Conservation (phyloP, 495 filamentous ascomycete genomes). For the Articulospora tetracladia region DNA sequence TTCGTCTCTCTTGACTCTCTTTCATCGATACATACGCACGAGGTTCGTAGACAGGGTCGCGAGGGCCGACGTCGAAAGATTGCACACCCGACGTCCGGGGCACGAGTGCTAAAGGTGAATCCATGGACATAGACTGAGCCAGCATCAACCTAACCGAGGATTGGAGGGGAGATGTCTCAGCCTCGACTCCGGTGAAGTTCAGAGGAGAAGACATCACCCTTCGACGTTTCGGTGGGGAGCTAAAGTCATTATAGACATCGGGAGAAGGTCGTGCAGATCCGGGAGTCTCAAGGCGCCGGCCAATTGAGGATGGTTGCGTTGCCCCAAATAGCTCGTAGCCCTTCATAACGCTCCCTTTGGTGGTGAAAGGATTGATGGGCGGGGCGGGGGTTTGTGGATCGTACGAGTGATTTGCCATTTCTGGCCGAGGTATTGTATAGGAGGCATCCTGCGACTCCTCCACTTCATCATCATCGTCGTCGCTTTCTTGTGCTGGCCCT, state of each 20-base stretch:
- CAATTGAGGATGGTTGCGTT: conserved; percentile 23
- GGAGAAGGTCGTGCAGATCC: conserved; percentile 22
- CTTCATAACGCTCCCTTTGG: conserved; percentile 23
- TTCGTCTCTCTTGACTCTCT: conserved; percentile 22
- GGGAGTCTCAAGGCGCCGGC: conserved; percentile 6
- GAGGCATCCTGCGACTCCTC: conserved; percentile 16
- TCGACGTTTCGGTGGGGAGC: conserved; percentile 9
- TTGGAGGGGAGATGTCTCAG: conserved; percentile 12
- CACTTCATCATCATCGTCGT: conserved; percentile 8
- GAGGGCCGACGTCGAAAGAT: conserved; percentile 8
- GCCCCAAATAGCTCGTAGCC: conserved; percentile 20
- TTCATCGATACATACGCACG: conserved; percentile 18
- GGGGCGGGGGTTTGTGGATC: conserved; percentile 24
- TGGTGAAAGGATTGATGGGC: conserved; percentile 16
- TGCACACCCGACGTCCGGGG: conserved; percentile 7
- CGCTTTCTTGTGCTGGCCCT: background rate
- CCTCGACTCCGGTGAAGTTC: background rate
- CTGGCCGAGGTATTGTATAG: conserved; percentile 1
- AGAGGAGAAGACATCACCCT: conserved; percentile 14
- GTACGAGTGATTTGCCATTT: background rate
- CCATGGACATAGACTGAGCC: background rate
- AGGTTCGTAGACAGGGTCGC: background rate
- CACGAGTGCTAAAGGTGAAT: background rate
- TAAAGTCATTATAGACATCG: conserved; percentile 19
- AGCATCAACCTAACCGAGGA: conserved; percentile 13